These are phyloP conservation scores for Paramecium caudatum DNA, from an alignment of 73 alveolate genomes.

Conservation along the genomic window DNA sequence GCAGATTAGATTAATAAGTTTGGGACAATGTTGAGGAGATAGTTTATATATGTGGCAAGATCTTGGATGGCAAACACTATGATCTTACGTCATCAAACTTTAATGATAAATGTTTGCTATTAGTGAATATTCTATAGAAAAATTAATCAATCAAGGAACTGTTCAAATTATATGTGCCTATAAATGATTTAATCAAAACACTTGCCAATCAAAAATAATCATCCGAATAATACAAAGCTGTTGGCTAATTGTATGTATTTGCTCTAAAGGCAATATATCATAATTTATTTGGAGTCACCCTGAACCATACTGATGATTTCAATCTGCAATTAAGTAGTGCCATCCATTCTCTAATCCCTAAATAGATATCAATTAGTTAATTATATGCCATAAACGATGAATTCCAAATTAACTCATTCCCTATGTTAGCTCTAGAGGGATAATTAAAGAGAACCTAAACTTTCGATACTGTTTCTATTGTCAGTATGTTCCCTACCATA, in stretches of 20 bases:
- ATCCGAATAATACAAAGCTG: not conserved
- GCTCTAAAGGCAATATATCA: not conserved
- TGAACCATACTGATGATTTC: not conserved
- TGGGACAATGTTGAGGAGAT: conserved; percentile 22
- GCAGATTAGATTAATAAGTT: not conserved
- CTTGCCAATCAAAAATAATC: not conserved
- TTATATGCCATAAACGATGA: not conserved
- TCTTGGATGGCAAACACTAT: not conserved
- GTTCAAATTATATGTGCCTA: not conserved
- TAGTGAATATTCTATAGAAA: not conserved
- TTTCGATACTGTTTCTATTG: not conserved
- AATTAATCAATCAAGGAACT: not conserved
- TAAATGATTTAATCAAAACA: not conserved
- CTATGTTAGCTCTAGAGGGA: not conserved
- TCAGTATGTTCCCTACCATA: conserved; percentile 32
- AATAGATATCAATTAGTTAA: not conserved
- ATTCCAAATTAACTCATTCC: not conserved
- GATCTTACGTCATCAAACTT: not conserved
- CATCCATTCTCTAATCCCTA: not conserved
- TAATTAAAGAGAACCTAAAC: not conserved
- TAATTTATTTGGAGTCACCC: not conserved
- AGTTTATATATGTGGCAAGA: conserved; percentile 37
- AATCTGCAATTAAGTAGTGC: not conserved
- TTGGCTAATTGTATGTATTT: not conserved
- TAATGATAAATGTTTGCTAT: not conserved